Evolutionary conservation across 2,329 filamentous ascomycete species (phyloP).

Genomic region (Metarhizium robertsii): DNA sequence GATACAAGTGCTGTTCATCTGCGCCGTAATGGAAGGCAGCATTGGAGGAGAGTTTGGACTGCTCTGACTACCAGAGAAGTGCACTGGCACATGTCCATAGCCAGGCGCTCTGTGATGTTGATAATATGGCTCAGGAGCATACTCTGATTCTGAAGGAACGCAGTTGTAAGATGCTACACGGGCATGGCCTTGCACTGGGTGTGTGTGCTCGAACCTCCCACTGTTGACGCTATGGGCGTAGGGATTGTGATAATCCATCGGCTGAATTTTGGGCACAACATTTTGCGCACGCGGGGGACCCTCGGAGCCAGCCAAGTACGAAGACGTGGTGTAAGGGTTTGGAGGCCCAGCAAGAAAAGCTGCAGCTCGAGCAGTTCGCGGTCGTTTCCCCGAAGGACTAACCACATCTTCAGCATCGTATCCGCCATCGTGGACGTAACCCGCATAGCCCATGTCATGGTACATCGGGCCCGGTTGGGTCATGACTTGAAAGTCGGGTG

Average conservation of each 20-base stretch:
- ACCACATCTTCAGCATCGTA: constrained; percentile 6
- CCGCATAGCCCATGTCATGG: constrained; percentile 3
- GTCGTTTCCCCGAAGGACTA: constrained; percentile 15
- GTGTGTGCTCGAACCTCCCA: background rate
- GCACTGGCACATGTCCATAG: background rate
- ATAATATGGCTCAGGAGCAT: background rate
- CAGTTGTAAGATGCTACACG: constrained; percentile 3
- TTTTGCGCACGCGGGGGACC: constrained; percentile 11
- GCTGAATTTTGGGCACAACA: constrained; percentile 14
- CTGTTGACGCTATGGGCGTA: background rate
- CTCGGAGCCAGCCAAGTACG: constrained; percentile 3
- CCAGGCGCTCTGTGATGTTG: background rate
- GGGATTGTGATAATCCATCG: constrained; percentile 9
- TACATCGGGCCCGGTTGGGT: constrained; percentile 1
- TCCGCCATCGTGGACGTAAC: background rate
- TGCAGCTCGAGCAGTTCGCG: constrained; percentile 8
- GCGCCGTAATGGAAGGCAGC: constrained; percentile 16
- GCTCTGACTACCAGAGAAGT: constrained; percentile 1
- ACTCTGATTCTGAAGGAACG: background rate
- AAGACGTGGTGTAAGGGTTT: constrained; percentile 3
- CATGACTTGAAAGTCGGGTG: constrained; percentile 8
- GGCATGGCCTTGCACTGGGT: background rate
- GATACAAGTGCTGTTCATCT: constrained; percentile 6
- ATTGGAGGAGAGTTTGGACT: constrained; percentile 7
- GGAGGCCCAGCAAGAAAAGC: constrained; percentile 1